Evolutionary conservation across 805 yeast species (phyloP), one percentile per base, ranked within the genome.

Genomic region (Cyberlindnera euphorbiiphila): DNA sequence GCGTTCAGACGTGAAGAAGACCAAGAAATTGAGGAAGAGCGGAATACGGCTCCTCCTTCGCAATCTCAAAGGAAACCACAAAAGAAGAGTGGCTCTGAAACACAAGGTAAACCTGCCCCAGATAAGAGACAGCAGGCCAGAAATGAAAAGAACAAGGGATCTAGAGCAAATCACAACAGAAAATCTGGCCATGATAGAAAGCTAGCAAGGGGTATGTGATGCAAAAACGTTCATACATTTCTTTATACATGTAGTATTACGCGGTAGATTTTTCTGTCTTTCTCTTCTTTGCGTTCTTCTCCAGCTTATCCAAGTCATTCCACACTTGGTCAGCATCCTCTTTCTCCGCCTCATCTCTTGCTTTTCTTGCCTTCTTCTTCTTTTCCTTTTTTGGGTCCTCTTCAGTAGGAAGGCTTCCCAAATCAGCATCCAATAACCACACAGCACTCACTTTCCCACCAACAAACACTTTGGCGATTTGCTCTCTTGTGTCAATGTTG

Each of bases 401-500:
- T 8, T 36, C 46, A 10, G 33, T 50, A 25, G 43, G 57, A 8
- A 50, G 54, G 33, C 51, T 63, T 12, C 60, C 57, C 9, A 53
- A 54, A 8, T 61, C 66, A 33, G 65, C 71, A 45, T 76, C 78
- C 15, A 81, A 46, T 1, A 81, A 53, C 39, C 69, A 50, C 16
- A 80, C 71, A 20, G 67, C 62, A 17, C 72, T 69, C 13, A 86
- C 69, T 55, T 85, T 87, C 5, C 86, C 74, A 2, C 94, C 95
- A 19, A 82, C 53, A 51, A 74, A 91, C 5, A 85, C 83, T 54
- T 87, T 87, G 7, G 78, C 87, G 11, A 62, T 35, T 33, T 76
- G 65, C 29, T 74, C 73, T 35, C 94, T 69, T 1, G 78, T 61
- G 2, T 62, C 63, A 5, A 78, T 56, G 43, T 87, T 82, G 60